phyloP scores from a whole-genome alignment of 2,329 filamentous ascomycete species.

The Sclerotinia subarctica region DNA sequence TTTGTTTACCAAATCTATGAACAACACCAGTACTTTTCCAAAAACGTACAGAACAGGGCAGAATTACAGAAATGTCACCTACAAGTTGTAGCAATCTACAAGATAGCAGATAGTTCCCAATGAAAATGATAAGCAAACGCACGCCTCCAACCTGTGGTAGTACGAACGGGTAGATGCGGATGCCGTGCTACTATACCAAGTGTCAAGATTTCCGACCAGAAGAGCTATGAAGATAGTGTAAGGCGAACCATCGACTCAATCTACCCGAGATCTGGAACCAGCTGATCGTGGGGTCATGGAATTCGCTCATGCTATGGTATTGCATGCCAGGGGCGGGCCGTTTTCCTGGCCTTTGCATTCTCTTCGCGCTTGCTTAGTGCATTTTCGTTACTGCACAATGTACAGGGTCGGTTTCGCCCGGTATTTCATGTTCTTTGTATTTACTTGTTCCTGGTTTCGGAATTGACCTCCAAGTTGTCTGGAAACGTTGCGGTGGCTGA shows the following conservation, averaged over 20 bases:
- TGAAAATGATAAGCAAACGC: neutral
- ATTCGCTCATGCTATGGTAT: slow-evolving; percentile 9
- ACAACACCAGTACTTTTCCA: neutral
- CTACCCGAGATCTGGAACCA: slow-evolving; percentile 21
- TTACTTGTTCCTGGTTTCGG: slow-evolving; percentile 12
- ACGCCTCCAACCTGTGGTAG: neutral
- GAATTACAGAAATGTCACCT: neutral
- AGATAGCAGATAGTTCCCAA: slow-evolving; percentile 11
- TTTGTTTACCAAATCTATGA: slow-evolving; percentile 12
- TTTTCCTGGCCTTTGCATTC: slow-evolving; percentile 9
- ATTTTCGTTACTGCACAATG: slow-evolving; percentile 10
- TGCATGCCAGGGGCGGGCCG: slow-evolving; percentile 1
- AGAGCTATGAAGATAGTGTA: neutral
- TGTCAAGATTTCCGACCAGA: slow-evolving; percentile 15
- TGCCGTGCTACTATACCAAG: slow-evolving; percentile 5
- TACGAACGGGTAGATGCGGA: slow-evolving; percentile 16
- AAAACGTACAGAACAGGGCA: neutral
- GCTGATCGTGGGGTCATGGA: slow-evolving; percentile 18
- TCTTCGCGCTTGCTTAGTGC: slow-evolving; percentile 17
- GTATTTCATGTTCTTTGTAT: slow-evolving; percentile 7
- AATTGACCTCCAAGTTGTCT: slow-evolving; percentile 3
- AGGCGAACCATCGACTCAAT: neutral
- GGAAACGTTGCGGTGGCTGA: slow-evolving; percentile 3
- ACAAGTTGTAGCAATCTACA: neutral
- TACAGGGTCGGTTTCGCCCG: neutral